Percentiles rank a stretch among this genome's conserved stretches.
phyloP scores from a whole-genome alignment of 257 asterid species.

The Nicotiana obtusifolia region DNA sequence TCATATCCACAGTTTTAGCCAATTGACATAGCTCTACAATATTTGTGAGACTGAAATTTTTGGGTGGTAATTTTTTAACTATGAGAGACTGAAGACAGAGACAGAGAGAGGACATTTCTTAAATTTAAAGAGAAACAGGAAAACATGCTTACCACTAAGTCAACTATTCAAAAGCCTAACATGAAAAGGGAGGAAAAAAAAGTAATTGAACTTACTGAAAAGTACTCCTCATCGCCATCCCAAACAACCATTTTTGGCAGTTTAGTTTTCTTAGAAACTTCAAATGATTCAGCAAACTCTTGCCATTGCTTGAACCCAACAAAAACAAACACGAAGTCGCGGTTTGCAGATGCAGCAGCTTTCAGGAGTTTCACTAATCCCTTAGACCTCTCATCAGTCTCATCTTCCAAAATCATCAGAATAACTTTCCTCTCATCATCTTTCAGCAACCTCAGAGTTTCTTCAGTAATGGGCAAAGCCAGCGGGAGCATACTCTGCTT shows the following conservation, averaged over 20 bases:
- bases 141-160: background rate
- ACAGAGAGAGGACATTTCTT: too few species aligned
- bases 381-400: conserved; percentile 48
- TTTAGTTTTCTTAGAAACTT: conserved; percentile 45
- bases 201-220: conserved; percentile 39
- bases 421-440: conserved; percentile 71
- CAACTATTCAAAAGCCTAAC: background rate
- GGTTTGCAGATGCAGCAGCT: conserved; percentile 93
- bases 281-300: conserved; percentile 70
- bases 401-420: conserved; percentile 61
- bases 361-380: conserved; percentile 50
- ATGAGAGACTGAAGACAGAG: too few species aligned
- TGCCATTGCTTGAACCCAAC: conserved; percentile 79
- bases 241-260: conserved; percentile 86
- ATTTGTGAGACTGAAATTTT: too few species aligned
- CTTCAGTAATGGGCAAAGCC: conserved; percentile 61
- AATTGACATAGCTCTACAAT: background rate
- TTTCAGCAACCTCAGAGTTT: conserved; percentile 48
- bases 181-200: background rate
- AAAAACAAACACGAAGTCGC: conserved; percentile 72
- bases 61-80: background rate
- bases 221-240: conserved; percentile 79
- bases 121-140: background rate
- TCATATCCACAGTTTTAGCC: background rate
- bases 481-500: conserved; percentile 75